Evolutionary conservation across 768 basidiomycete species (phyloP).

Genomic region (Mycena rosella): DNA sequence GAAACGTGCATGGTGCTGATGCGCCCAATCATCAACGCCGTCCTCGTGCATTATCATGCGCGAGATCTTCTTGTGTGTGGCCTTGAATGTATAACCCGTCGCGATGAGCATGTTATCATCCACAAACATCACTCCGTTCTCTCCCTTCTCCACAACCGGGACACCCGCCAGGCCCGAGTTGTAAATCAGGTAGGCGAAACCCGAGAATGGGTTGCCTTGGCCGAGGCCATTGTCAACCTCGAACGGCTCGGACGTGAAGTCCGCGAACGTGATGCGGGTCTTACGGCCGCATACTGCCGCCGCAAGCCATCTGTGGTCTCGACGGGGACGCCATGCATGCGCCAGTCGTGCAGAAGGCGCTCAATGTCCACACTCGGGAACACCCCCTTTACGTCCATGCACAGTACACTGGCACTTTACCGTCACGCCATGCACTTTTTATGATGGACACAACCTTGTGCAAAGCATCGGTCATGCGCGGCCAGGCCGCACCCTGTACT

Average conservation of each 20-base stretch:
- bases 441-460: constrained; percentile 48
- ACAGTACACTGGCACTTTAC: constrained; percentile 52
- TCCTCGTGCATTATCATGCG: constrained; percentile 31
- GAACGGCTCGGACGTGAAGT: constrained; percentile 33
- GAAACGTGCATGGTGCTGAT: constrained; percentile 42
- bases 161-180: constrained; percentile 33
- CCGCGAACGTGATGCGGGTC: constrained; percentile 34
- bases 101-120: constrained; percentile 39
- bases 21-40: constrained; percentile 45
- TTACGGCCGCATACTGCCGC: constrained; percentile 12
- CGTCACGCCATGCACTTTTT: constrained; percentile 51
- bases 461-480: constrained; percentile 51
- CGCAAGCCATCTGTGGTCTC: constrained; percentile 33
- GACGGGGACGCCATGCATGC: constrained; percentile 43
- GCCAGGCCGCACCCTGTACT: constrained; percentile 56
- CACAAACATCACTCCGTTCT: constrained; percentile 24
- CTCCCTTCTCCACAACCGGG: background rate
- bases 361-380: no score
- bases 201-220: constrained; percentile 41
- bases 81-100: no score
- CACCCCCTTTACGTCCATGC: constrained; percentile 58
- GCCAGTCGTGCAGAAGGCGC: constrained; percentile 50
- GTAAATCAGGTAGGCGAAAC: constrained; percentile 41
- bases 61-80: constrained; percentile 28
- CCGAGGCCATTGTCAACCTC: constrained; percentile 35